Base-by-base conservation (phyloP, 768 basidiomycete species). In the Boletales sp. region DNA sequence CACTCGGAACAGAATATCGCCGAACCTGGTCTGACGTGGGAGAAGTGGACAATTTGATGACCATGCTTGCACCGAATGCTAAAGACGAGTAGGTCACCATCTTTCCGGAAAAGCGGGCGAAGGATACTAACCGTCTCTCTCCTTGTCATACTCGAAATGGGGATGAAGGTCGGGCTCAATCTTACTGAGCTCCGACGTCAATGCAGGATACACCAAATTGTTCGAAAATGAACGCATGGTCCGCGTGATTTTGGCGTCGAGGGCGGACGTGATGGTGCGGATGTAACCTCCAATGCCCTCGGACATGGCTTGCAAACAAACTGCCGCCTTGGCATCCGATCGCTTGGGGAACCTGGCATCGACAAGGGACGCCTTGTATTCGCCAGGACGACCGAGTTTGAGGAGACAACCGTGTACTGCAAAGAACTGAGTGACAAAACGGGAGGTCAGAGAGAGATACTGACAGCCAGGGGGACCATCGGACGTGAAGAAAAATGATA, bases 321-420 rank as follows among this genome's bases (percentile, higher is more conserved):
- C 87, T 0, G 86, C 87, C 0, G 76, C 73, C 63, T 84, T 86
- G n/a, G 86, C 86, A 45, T 88, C 86, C 0, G 69, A 66, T 4
- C 80, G 80, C 57, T 79, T 84, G 2, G 71, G 56, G 54, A 87
- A 87, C 14, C 72, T 70, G 0, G 81, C 70, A n/a, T 87, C 85
- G 27, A 84, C 82, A 6, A 89, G 62, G 55, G 74, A 89, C 0
- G 83, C 80, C 38, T 69, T 73, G 34, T 73, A 76, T 48, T 79
- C 76, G 5, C 68, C 70, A 3, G 79, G 77, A 24, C 78, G 75
- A 37, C 76, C 73, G 6, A 89, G 55, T 24, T 82, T 80, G 37
- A 88, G 71, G 11, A 88, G 64, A 60, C 80, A 83, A 4, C 86
- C 86, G 35, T 84, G 79, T 13, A 81, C 82, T 84, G 44, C 11